A percentile compares a stretch with the other conserved stretches of the same genome.
Conservation (phyloP, 305 asterid genomes). For the Solanum chacoense region DNA sequence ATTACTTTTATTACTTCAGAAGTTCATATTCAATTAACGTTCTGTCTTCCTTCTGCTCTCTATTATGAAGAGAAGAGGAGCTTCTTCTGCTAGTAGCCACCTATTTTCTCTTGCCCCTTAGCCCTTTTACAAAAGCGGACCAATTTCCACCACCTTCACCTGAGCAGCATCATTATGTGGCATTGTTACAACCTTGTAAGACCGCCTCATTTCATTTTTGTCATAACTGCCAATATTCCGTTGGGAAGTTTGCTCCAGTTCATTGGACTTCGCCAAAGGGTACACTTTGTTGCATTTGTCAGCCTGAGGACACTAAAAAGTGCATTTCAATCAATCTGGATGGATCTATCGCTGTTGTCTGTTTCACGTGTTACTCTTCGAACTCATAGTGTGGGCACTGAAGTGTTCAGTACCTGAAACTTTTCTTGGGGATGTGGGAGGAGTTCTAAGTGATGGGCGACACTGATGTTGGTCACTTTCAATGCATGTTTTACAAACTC, state of each 20-base stretch:
- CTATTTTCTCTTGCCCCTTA: neutral
- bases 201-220: neutral
- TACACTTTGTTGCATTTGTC: neutral
- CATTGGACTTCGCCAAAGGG: neutral
- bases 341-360: neutral
- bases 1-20: neutral
- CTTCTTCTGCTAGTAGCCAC: neutral
- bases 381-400: neutral
- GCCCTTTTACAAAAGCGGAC: neutral
- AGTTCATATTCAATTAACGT: neutral
- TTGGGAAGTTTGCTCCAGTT: neutral
- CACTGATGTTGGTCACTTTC: neutral
- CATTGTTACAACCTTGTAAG: neutral
- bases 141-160: neutral
- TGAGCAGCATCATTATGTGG: neutral
- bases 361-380: neutral
- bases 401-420: neutral
- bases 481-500: neutral
- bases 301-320: neutral
- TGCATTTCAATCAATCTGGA: neutral
- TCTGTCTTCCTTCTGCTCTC: neutral
- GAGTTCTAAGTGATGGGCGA: neutral
- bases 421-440: neutral
- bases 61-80: neutral
- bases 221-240: neutral